Conservation (phyloP, 1,284 basidiomycete genomes). For the Hemileia vastatrix region DNA sequence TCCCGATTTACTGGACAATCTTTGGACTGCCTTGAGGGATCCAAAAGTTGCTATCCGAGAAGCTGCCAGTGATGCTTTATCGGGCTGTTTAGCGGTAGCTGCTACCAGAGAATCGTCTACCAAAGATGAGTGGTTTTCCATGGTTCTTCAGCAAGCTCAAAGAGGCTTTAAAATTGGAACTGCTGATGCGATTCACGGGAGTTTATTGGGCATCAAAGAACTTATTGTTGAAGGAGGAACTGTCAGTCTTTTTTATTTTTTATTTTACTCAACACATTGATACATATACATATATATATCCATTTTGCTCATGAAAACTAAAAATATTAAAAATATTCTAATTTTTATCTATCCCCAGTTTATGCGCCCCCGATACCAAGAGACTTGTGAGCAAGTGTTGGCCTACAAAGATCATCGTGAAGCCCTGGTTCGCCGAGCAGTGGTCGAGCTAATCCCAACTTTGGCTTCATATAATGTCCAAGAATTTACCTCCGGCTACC, state of each 20-base stretch:
- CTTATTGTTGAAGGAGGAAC: slow-evolving; percentile 85
- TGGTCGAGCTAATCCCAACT: slow-evolving; percentile 84
- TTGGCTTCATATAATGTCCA: slow-evolving; percentile 88
- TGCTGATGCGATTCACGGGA: slow-evolving; percentile 79
- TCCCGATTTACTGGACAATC: slow-evolving; percentile 74
- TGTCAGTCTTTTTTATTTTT: slow-evolving; percentile 49
- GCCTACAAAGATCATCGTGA: slow-evolving; percentile 81
- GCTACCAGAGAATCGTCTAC: slow-evolving; percentile 43
- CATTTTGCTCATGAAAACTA: neutral
- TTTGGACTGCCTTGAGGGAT: slow-evolving; percentile 77
- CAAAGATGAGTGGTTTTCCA: slow-evolving; percentile 53
- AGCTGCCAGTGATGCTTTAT: slow-evolving; percentile 77
- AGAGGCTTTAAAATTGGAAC: slow-evolving; percentile 68
- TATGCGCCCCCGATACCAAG: slow-evolving; percentile 80
- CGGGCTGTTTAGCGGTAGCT: slow-evolving; percentile 59
- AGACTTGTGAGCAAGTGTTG: slow-evolving; percentile 83
- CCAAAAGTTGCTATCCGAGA: slow-evolving; percentile 58
- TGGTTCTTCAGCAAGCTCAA: slow-evolving; percentile 81
- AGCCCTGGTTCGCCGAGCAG: slow-evolving; percentile 74
- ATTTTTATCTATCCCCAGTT: slow-evolving; percentile 52
- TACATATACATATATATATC: neutral
- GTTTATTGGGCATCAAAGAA: slow-evolving; percentile 81
- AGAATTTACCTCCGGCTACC: slow-evolving; percentile 75
- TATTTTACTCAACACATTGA: neutral
- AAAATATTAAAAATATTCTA: slow-evolving; percentile 26